Evolutionary conservation across 257 asterid genomes (phyloP).

Genomic region (Scutellaria baicalensis): DNA sequence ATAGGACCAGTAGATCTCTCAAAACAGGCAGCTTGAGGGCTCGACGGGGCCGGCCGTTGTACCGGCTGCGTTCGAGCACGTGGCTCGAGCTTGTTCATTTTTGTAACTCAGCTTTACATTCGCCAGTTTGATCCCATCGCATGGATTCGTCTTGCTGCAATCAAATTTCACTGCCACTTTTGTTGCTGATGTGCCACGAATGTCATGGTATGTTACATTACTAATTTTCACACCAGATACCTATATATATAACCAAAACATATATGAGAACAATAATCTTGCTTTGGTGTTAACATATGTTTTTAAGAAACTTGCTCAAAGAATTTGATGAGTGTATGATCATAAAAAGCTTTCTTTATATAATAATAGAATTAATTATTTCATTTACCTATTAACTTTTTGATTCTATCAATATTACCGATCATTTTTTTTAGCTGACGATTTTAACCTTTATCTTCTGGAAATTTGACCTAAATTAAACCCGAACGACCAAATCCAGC

Average conservation of each 20-base stretch:
- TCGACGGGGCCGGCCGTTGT: slow-evolving; percentile 25
- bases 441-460: too few species aligned
- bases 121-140: slow-evolving; percentile 31
- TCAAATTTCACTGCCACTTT: slow-evolving; percentile 52
- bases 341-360: too few species aligned
- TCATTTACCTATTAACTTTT: too few species aligned
- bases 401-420: too few species aligned
- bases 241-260: slow-evolving; percentile 4
- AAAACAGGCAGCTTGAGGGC: slow-evolving; percentile 42
- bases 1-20: neutral
- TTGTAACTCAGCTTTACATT: slow-evolving; percentile 35
- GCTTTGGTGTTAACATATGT: too few species aligned
- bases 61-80: slow-evolving; percentile 49
- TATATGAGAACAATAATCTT: neutral
- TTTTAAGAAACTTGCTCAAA: too few species aligned
- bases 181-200: slow-evolving; percentile 60
- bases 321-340: too few species aligned
- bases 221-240: slow-evolving; percentile 51
- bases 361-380: too few species aligned
- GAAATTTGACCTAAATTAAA: too few species aligned
- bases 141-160: slow-evolving; percentile 53
- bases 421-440: too few species aligned
- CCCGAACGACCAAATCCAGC: too few species aligned
- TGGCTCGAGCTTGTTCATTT: slow-evolving; percentile 21
- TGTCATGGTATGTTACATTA: slow-evolving; percentile 38